Base-by-base conservation (phyloP, 768 basidiomycete species). In the Amanita rubescens region DNA sequence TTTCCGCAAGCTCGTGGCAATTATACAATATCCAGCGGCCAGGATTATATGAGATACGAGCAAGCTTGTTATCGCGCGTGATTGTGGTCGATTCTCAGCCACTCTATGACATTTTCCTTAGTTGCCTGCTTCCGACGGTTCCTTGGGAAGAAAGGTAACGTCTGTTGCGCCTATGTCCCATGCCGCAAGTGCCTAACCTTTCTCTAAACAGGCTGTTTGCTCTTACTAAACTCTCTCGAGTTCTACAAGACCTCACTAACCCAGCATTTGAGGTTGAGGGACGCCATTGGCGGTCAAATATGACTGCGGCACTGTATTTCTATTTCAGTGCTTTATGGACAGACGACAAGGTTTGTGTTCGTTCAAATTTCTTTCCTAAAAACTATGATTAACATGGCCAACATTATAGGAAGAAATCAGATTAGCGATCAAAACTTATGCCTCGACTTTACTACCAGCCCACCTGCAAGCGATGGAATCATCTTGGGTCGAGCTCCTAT, bases 281-380 rank as follows among this genome's bases (percentile, higher is more conserved):
- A 51, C 73, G 81, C 14, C 83, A 85, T 62, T 88, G 86, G 85
- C 75, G 79, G 15, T 75, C 81, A 2, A 81, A 76, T 51, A 73
- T 87, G 14, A 71, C 74, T 10, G 75, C 78, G 39, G 67, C 87
- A 48, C 84, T 88, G 60, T 71, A 71, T 41, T 67, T 67, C 30
- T 89, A 79, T 65, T 88, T 90, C 61, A 70, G 71, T 11, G 63
- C 79, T 2, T 56, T 86, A 46, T 89, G 87, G 87, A 60, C 68
- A 9, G 87, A 89, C 58, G 71, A 78, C 46, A 73, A 74, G 62
- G 88, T 83, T 58, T 49, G 73, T 61, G 42, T 10, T 17, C 27
- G 33, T 37, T 34, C 12, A 17, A 30, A 30, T 30, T 42, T 19
- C 9, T 22, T 20, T 15, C n/a, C n/a, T 17, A 10, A 12, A 33